These are phyloP conservation scores for Russula sp. DNA, from an alignment of 768 basidiomycete genomes.

Conservation along the genomic window DNA sequence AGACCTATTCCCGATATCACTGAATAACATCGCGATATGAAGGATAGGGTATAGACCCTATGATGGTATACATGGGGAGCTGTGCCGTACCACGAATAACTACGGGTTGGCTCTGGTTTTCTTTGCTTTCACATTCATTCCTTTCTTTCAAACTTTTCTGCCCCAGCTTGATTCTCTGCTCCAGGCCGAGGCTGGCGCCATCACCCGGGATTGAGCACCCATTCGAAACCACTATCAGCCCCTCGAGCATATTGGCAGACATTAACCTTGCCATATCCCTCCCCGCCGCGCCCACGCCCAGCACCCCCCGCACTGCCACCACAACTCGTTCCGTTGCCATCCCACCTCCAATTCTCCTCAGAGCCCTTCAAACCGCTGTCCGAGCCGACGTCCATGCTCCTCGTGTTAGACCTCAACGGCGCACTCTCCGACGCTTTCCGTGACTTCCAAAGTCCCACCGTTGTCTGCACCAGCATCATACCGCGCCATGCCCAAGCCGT, in stretches of 20 bases:
- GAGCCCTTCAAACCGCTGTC: constrained; percentile 26
- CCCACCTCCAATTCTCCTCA: constrained; percentile 32
- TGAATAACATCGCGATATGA: too few relatives aligned
- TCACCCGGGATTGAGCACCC: neutral
- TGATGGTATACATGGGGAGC: too few relatives aligned
- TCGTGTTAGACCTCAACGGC: constrained; percentile 72
- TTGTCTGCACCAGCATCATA: constrained; percentile 23
- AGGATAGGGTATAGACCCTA: too few relatives aligned
- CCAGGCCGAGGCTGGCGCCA: too few relatives aligned
- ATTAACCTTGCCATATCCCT: neutral
- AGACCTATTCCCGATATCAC: too few relatives aligned
- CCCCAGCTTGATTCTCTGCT: too few relatives aligned
- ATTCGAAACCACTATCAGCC: neutral
- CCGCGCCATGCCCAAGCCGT: constrained; percentile 53
- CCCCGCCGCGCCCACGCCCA: neutral
- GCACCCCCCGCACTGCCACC: neutral
- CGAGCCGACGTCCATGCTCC: constrained; percentile 46
- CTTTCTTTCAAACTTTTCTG: too few relatives aligned
- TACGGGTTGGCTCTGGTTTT: too few relatives aligned
- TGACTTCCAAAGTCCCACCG: constrained; percentile 22
- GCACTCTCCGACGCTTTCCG: constrained; percentile 57
- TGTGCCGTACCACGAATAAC: too few relatives aligned
- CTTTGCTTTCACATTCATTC: too few relatives aligned
- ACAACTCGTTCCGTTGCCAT: constrained; percentile 27
- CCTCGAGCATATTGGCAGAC: neutral